phyloP scores from a whole-genome alignment of 306 rosid genomes.

The Carpinus fangiana region DNA sequence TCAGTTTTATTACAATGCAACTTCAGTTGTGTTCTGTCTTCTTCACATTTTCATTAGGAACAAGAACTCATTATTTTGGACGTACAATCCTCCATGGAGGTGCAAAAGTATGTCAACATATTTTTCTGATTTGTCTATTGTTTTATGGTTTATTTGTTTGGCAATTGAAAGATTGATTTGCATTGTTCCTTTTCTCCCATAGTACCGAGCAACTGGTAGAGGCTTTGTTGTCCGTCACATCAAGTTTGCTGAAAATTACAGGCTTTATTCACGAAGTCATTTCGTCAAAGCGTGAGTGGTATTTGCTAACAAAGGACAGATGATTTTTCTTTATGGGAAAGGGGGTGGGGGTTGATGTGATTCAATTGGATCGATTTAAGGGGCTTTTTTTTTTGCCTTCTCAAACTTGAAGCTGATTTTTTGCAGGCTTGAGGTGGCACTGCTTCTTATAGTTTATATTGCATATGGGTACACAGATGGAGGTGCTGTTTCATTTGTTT shows the following conservation, averaged over 20 bases:
- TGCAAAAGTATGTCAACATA: conserved; percentile 65
- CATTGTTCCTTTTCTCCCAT: conserved; percentile 25
- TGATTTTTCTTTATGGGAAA: not conserved
- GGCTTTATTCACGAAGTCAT: conserved; percentile 95
- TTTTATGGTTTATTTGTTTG: not conserved
- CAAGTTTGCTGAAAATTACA: conserved; percentile 93
- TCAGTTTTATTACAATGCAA: conserved; percentile 95
- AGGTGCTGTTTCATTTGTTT: conserved; percentile 78
- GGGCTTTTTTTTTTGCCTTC: not conserved
- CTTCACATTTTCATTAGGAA: conserved; percentile 96
- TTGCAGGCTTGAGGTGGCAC: conserved; percentile 87
- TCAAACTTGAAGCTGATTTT: conserved; percentile 5
- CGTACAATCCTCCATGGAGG: conserved; percentile 98
- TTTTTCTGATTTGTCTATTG: conserved; percentile 3
- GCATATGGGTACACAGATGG: conserved; percentile 76
- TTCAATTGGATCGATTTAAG: not conserved
- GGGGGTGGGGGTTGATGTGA: conserved; percentile 13
- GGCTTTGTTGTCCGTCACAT: conserved; percentile 96
- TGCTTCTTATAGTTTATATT: conserved; percentile 79
- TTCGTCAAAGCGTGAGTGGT: conserved; percentile 91
- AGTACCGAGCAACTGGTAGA: conserved; percentile 99
- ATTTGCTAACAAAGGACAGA: conserved; percentile 16
- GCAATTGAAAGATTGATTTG: conserved; percentile 19
- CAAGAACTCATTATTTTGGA: conserved; percentile 97
- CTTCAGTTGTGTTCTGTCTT: conserved; percentile 96